A percentile compares a stretch with the other conserved stretches of the same genome.
Conservation (phyloP, 768 basidiomycete species). For the Roridomyces roridus region DNA sequence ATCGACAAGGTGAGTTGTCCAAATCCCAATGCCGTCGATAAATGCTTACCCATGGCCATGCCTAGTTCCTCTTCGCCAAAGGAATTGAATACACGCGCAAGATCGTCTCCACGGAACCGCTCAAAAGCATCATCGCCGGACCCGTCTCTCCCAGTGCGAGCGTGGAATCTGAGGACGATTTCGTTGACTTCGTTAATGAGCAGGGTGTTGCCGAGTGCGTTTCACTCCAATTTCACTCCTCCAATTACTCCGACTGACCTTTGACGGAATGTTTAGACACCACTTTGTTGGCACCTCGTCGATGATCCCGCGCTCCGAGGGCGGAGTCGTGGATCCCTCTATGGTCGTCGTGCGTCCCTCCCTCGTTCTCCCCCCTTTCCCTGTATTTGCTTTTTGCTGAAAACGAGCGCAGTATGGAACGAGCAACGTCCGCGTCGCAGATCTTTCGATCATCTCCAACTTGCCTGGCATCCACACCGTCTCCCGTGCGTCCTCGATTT, state of each 20-base stretch:
- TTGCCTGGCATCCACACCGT: constrained; percentile 35
- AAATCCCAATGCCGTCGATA: no score
- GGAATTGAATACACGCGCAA: constrained; percentile 17
- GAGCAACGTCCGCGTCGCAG: constrained; percentile 47
- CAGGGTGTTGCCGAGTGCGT: constrained; percentile 6
- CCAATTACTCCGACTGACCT: no score
- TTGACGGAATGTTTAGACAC: constrained; percentile 5
- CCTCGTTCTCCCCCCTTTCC: neutral
- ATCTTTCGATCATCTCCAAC: constrained; percentile 42
- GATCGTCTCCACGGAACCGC: constrained; percentile 15
- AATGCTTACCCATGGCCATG: no score
- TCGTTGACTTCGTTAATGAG: constrained; percentile 12
- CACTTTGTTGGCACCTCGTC: constrained; percentile 20
- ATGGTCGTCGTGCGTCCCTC: constrained; percentile 10
- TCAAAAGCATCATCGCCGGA: constrained; percentile 17
- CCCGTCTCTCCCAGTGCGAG: constrained; percentile 9
- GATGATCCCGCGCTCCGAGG: constrained; percentile 11
- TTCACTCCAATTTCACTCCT: neutral
- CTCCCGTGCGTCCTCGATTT: constrained; percentile 14
- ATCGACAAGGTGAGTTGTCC: constrained; percentile 8
- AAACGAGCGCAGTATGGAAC: constrained; percentile 45
- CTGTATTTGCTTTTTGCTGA: neutral
- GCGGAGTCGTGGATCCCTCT: constrained; percentile 19
- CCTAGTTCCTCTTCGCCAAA: constrained; percentile 17
- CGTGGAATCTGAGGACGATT: constrained; percentile 15